Evolutionary conservation across 1,284 basidiomycete species (phyloP).

Genomic region (Stereum hirsutum): DNA sequence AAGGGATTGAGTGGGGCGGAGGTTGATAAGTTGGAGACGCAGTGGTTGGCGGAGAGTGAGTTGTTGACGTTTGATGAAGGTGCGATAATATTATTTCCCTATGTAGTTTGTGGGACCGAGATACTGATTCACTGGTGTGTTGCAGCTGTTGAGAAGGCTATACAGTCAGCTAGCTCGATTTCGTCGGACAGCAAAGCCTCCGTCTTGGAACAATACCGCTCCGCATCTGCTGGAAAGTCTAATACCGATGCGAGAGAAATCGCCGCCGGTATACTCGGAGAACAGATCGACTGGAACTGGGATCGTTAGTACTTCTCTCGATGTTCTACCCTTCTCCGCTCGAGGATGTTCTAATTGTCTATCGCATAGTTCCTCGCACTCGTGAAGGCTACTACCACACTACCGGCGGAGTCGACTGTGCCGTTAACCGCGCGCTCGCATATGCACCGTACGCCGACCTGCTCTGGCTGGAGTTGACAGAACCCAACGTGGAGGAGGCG

Average conservation of each 20-base stretch:
- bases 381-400: constrained; percentile 91
- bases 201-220: constrained; percentile 51
- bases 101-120: background rate
- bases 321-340: background rate
- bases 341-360: constrained; percentile 1
- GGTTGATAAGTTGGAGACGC: constrained; percentile 68
- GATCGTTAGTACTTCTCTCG: constrained; percentile 46
- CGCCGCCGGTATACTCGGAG: constrained; percentile 67
- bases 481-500: constrained; percentile 76
- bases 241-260: constrained; percentile 66
- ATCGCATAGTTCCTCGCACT: constrained; percentile 70
- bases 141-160: constrained; percentile 53
- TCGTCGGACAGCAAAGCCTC: constrained; percentile 38
- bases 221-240: constrained; percentile 58
- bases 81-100: constrained; percentile 18
- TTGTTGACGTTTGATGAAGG: constrained; percentile 83
- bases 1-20: constrained; percentile 60
- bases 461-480: constrained; percentile 88
- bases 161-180: constrained; percentile 32
- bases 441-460: constrained; percentile 82
- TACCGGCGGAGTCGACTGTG: constrained; percentile 68
- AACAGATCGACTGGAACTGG: constrained; percentile 78
- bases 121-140: constrained; percentile 3
- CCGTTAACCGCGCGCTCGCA: constrained; percentile 47
- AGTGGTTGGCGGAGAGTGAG: constrained; percentile 69